These are phyloP conservation scores for Rhodotorula sp. DNA, from an alignment of 1,284 basidiomycete genomes.

Conservation along the genomic window DNA sequence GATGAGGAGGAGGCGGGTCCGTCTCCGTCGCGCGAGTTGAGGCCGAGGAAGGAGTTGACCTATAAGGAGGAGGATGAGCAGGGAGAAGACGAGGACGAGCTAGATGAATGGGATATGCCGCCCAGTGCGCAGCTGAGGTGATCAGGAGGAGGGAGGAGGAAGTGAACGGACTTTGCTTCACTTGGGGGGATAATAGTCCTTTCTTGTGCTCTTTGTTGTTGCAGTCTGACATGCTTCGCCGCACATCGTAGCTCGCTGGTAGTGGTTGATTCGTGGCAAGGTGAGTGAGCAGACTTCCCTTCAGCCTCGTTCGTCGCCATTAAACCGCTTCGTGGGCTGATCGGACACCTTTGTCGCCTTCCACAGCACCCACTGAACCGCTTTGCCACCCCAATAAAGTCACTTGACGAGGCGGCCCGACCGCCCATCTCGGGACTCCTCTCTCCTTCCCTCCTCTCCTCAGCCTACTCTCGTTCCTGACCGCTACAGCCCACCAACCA, in stretches of 20 bases:
- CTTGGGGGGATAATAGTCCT: not conserved
- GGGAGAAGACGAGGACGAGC: constrained; percentile 2
- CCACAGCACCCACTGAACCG: no score
- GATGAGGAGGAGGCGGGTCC: not conserved
- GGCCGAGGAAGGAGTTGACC: not conserved
- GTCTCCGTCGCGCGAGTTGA: not conserved
- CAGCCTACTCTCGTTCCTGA: not conserved
- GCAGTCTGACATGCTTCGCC: not conserved
- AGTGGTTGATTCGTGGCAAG: not conserved
- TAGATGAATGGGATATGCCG: constrained; percentile 38
- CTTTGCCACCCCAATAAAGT: no score
- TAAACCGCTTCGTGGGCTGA: no score
- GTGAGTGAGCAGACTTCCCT: not conserved
- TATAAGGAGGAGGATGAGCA: not conserved
- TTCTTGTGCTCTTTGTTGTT: not conserved
- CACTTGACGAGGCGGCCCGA: not conserved
- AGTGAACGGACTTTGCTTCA: no score
- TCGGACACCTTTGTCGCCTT: no score
- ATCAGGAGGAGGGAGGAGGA: not conserved
- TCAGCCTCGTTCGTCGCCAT: not conserved
- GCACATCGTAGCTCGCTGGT: no score
- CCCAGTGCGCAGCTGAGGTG: constrained; percentile 23
- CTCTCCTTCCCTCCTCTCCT: not conserved
- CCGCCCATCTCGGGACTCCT: not conserved
- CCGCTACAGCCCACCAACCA: not conserved